A percentile compares a stretch with the other conserved stretches of the same genome.
These are phyloP conservation scores for Medicago truncatula DNA, from an alignment of 306 rosid species.

Conservation along the genomic window MtrunA17r5.0-ANR NC_053048.1:36534001-36534500, in stretches of 20 bases:
- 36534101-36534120: conserved; percentile 5
- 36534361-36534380: too few relatives aligned
- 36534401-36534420: too few relatives aligned
- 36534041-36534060: conserved; percentile 38
- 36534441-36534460: too few relatives aligned
- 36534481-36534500: too few relatives aligned
- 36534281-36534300: background rate
- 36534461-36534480: too few relatives aligned
- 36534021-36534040: conserved; percentile 9
- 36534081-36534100: background rate
- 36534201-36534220: background rate
- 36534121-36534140: conserved; percentile 9
- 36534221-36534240: conserved; percentile 30
- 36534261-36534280: conserved; percentile 10
- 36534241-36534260: conserved; percentile 50
- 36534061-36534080: conserved; percentile 43
- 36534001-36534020: conserved; percentile 38
- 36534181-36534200: background rate
- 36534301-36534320: too few relatives aligned
- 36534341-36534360: too few relatives aligned
- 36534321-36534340: too few relatives aligned
- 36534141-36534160: background rate
- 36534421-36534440: too few relatives aligned
- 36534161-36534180: background rate
- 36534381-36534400: too few relatives aligned